Evolutionary conservation across 1,139 yeast species (phyloP).

Genomic region (Spencermartinsiella ligniputridi): DNA sequence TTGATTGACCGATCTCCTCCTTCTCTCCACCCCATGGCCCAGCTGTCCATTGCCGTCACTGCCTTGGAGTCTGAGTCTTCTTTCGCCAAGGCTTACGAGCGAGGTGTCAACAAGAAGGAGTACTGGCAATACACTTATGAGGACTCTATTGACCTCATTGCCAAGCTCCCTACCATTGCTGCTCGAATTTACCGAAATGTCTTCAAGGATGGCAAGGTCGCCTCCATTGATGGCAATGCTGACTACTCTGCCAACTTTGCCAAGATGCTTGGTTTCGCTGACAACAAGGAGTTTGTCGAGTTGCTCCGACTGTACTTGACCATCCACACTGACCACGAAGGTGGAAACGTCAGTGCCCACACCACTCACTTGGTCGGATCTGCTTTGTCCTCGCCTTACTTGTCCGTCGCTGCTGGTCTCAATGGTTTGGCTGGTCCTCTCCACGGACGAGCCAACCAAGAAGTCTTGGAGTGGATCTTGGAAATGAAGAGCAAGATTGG

Average conservation of each 20-base stretch:
- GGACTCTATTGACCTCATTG: conserved; percentile 59
- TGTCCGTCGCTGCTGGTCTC: conserved; percentile 92
- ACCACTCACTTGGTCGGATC: conserved; percentile 97
- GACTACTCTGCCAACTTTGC: conserved; percentile 96
- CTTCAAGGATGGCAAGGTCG: conserved; percentile 77
- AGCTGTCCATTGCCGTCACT: conserved; percentile 59
- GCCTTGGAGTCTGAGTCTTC: conserved; percentile 64
- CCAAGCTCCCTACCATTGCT: conserved; percentile 63
- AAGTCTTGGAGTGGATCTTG: conserved; percentile 92
- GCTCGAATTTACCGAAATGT: conserved; percentile 64
- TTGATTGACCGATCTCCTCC: conserved; percentile 53
- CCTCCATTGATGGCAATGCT: conserved; percentile 61
- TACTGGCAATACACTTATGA: conserved; percentile 67
- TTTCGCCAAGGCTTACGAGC: conserved; percentile 58
- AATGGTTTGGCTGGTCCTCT: conserved; percentile 98
- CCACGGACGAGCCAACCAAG: conserved; percentile 99
- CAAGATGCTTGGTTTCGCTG: conserved; percentile 76
- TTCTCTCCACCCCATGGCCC: conserved; percentile 66
- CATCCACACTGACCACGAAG: conserved; percentile 97
- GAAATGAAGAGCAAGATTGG: conserved; percentile 78
- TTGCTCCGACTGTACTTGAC: conserved; percentile 93
- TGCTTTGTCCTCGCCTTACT: conserved; percentile 90
- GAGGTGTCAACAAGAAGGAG: conserved; percentile 61
- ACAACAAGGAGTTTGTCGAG: conserved; percentile 76
- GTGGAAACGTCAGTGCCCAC: conserved; percentile 98